Conservation (phyloP, 73 alveolate genomes). For the Tetrahymena malaccensis region DNA sequence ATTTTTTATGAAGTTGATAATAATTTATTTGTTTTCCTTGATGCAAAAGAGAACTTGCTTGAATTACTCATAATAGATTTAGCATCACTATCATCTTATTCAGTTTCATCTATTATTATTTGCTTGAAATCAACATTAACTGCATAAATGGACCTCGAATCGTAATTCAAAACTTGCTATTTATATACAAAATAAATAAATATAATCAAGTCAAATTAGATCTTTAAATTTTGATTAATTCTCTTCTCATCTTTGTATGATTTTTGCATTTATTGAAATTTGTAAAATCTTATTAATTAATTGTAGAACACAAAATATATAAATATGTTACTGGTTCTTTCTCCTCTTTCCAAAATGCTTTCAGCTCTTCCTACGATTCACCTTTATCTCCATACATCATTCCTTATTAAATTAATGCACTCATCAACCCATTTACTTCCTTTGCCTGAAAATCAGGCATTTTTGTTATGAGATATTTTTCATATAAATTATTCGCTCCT, state of each 20-base stretch:
- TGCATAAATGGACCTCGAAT: neutral
- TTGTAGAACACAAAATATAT: neutral
- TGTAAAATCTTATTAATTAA: neutral
- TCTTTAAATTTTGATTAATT: neutral
- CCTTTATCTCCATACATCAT: neutral
- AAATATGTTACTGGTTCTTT: neutral
- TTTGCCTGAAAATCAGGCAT: neutral
- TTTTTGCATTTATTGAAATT: neutral
- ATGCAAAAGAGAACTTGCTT: neutral
- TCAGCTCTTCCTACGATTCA: neutral
- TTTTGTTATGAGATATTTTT: neutral
- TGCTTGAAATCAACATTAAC: neutral
- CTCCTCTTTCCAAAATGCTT: neutral
- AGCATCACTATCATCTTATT: neutral
- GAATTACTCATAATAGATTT: neutral
- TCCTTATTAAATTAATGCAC: neutral
- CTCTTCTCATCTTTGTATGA: neutral
- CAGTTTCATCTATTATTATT: neutral
- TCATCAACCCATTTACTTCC: neutral
- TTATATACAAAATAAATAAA: neutral
- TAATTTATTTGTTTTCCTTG: neutral
- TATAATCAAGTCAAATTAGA: neutral
- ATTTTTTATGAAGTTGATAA: neutral
- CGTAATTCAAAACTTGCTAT: neutral
- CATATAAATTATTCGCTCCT: neutral